These are phyloP conservation scores for Teunomyces barrocoloradensis DNA, from an alignment of 805 yeast species.

Conservation along the genomic window DNA sequence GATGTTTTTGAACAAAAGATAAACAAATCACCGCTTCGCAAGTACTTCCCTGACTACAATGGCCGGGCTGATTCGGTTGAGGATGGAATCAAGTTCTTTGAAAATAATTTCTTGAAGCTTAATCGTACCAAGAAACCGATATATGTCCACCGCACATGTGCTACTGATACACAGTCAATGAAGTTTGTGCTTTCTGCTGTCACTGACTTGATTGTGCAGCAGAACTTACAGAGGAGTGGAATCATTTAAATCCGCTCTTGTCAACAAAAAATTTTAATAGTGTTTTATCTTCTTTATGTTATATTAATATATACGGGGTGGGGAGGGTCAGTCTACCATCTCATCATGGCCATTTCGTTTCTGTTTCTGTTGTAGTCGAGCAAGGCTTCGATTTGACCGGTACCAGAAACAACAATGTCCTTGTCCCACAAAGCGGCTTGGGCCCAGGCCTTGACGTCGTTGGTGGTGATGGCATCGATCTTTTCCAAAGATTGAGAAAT, in stretches of 20 bases:
- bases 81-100: conserved; percentile 71
- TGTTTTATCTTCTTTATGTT: neutral
- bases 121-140: conserved; percentile 72
- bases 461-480: conserved; percentile 61
- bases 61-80: conserved; percentile 63
- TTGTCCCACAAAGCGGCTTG: conserved; percentile 73
- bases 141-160: conserved; percentile 91
- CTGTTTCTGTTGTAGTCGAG: conserved; percentile 83
- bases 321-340: conserved; percentile 42
- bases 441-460: conserved; percentile 72
- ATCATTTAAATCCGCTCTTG: conserved; percentile 41
- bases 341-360: conserved; percentile 86
- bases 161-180: conserved; percentile 90
- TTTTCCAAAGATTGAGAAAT: conserved; percentile 55
- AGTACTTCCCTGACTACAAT: conserved; percentile 74
- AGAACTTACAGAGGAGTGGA: conserved; percentile 77
- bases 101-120: conserved; percentile 57
- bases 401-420: conserved; percentile 78
- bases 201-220: conserved; percentile 85
- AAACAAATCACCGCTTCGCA: conserved; percentile 57
- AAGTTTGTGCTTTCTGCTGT: conserved; percentile 87
- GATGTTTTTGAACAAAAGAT: conserved; percentile 79
- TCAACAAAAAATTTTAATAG: neutral
- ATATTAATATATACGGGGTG: conserved; percentile 5
- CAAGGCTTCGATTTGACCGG: conserved; percentile 83